These are phyloP conservation scores for Suhomyces xylopsoci DNA, from an alignment of 805 yeast species.

Conservation along the genomic window DNA sequence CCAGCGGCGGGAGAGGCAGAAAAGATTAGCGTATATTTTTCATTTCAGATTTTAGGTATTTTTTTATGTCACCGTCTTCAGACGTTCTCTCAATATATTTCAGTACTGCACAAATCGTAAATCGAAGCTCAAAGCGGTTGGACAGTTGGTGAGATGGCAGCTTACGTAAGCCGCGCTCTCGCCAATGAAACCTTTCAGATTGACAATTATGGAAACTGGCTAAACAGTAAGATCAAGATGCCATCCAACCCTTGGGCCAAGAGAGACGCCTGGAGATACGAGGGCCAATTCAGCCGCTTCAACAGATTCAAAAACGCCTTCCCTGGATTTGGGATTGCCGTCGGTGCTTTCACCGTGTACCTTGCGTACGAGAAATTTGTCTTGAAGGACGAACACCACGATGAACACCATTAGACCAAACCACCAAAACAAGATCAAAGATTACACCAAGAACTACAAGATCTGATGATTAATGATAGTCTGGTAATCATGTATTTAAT, in stretches of 20 bases:
- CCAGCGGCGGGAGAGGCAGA: not conserved
- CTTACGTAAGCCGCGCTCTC: conserved; percentile 3
- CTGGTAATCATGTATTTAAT: not conserved
- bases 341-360: conserved; percentile 68
- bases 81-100: not conserved
- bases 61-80: not conserved
- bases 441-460: not conserved
- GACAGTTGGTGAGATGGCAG: not conserved
- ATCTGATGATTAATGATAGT: not conserved
- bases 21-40: not conserved
- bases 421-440: no score
- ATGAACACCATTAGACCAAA: conserved; percentile 15
- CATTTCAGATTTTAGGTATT: not conserved
- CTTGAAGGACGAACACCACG: conserved; percentile 27
- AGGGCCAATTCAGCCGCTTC: conserved; percentile 71
- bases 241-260: conserved; percentile 29
- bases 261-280: conserved; percentile 90
- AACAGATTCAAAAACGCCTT: conserved; percentile 68
- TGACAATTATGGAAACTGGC: conserved; percentile 2
- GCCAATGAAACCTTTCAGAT: conserved; percentile 4
- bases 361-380: conserved; percentile 58
- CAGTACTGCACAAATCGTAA: not conserved
- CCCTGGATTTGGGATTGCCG: conserved; percentile 79
- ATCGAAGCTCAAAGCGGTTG: no score
- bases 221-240: conserved; percentile 43